Evolutionary conservation across 257 asterid genomes (phyloP).

Genomic region (Coffea canephora): DNA sequence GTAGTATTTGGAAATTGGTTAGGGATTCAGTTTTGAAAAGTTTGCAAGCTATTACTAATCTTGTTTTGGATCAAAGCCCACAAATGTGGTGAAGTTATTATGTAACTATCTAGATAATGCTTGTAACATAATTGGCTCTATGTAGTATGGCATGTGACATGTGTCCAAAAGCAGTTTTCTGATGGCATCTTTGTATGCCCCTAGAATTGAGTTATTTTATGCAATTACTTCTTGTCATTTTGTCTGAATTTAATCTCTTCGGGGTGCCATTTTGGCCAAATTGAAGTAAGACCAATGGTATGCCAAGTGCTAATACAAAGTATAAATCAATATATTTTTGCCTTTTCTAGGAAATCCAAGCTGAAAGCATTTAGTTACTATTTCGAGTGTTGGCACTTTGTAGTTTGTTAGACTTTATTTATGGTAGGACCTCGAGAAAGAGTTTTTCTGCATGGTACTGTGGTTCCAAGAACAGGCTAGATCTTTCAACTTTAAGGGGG

Average conservation of each 20-base stretch:
- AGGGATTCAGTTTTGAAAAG: no score
- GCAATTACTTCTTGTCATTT: no score
- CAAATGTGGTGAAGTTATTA: no score
- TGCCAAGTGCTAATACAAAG: background rate
- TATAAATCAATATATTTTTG: background rate
- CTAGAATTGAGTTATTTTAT: no score
- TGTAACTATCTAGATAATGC: background rate
- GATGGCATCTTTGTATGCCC: background rate
- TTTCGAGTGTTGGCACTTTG: background rate
- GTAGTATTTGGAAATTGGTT: background rate
- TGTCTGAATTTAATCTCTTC: background rate
- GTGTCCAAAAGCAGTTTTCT: no score
- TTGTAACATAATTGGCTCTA: no score
- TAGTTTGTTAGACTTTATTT: background rate
- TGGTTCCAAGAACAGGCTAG: no score
- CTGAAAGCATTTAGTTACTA: no score
- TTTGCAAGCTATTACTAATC: no score
- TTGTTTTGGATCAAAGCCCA: background rate
- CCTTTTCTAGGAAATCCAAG: background rate
- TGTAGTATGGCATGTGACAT: background rate
- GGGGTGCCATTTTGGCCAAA: background rate
- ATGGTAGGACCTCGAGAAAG: no score
- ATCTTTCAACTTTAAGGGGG: no score
- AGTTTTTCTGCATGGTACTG: no score
- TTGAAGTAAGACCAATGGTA: background rate